Percentiles rank a stretch among this genome's conserved stretches.
Conservation (phyloP, 2,329 filamentous ascomycete species). For the Colletotrichum tropicicola region DNA sequence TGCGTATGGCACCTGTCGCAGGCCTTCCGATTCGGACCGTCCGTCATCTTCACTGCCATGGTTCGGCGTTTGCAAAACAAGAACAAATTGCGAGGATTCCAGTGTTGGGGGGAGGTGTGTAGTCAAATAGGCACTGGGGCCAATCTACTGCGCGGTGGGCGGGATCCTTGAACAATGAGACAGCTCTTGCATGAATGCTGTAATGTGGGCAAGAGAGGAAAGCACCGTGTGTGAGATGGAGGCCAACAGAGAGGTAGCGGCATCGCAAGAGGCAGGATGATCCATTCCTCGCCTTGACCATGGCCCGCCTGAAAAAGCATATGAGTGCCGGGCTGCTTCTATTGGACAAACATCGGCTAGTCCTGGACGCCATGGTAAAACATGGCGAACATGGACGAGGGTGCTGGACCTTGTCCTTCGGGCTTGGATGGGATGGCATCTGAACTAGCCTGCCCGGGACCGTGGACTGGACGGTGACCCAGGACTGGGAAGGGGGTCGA, state of each 20-base stretch:
- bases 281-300: constrained; percentile 29
- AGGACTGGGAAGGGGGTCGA: constrained; percentile 4
- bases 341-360: constrained; percentile 21
- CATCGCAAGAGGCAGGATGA: constrained; percentile 9
- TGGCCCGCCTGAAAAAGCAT: constrained; percentile 18
- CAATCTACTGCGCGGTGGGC: constrained; percentile 7
- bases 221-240: not conserved
- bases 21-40: constrained; percentile 50
- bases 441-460: constrained; percentile 12
- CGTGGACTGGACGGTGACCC: not conserved
- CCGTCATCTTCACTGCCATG: constrained; percentile 45
- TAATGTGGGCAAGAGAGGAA: constrained; percentile 5
- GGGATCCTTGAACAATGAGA: constrained; percentile 20
- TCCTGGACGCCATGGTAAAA: constrained; percentile 22
- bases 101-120: constrained; percentile 29
- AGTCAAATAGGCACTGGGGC: constrained; percentile 26
- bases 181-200: constrained; percentile 12
- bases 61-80: constrained; percentile 29
- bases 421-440: constrained; percentile 9
- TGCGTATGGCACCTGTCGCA: constrained; percentile 57
- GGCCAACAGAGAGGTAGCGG: not conserved
- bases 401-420: constrained; percentile 3
- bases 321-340: not conserved
- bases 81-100: constrained; percentile 29
- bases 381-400: constrained; percentile 23